Evolutionary conservation across 2,329 filamentous ascomycete species (phyloP).

Genomic region (Daldinia sp.): DNA sequence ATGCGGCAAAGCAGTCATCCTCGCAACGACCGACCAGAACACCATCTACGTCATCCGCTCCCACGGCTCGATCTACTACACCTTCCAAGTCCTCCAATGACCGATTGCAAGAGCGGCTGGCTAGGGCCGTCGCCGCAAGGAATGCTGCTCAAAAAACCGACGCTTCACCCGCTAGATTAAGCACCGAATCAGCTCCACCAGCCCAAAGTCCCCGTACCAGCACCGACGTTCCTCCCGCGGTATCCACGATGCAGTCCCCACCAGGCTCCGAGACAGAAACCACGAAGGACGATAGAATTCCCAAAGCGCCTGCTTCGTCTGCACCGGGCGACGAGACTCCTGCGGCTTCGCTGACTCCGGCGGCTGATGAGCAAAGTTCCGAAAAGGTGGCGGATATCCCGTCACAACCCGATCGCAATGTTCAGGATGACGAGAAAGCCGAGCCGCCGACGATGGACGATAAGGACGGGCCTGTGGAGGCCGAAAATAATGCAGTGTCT

Average conservation of each 20-base stretch:
- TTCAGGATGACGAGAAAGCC: constrained; percentile 1
- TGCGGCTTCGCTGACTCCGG: background rate
- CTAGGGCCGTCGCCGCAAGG: constrained; percentile 83
- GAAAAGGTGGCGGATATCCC: constrained; percentile 28
- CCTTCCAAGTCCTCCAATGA: constrained; percentile 76
- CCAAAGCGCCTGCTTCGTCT: background rate
- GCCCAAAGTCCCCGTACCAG: constrained; percentile 54
- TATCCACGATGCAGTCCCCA: constrained; percentile 10
- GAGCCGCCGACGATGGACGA: background rate
- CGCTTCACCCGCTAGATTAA: constrained; percentile 55
- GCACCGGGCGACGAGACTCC: constrained; percentile 2
- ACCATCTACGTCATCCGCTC: constrained; percentile 42
- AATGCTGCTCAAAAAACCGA: constrained; percentile 58
- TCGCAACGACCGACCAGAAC: constrained; percentile 49
- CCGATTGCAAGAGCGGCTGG: constrained; percentile 86
- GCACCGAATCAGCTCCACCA: constrained; percentile 45
- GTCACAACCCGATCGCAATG: constrained; percentile 27
- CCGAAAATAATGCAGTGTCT: constrained; percentile 22
- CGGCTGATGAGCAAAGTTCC: constrained; percentile 3
- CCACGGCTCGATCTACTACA: constrained; percentile 45
- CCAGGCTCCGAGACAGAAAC: constrained; percentile 32
- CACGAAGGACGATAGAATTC: constrained; percentile 32
- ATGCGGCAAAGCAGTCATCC: constrained; percentile 55
- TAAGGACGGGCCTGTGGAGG: background rate
- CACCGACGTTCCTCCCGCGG: constrained; percentile 46